These are phyloP conservation scores for Triticum timopheevii DNA, from an alignment of 176 grass and related monocot genomes.

Conservation along the genomic window DNA sequence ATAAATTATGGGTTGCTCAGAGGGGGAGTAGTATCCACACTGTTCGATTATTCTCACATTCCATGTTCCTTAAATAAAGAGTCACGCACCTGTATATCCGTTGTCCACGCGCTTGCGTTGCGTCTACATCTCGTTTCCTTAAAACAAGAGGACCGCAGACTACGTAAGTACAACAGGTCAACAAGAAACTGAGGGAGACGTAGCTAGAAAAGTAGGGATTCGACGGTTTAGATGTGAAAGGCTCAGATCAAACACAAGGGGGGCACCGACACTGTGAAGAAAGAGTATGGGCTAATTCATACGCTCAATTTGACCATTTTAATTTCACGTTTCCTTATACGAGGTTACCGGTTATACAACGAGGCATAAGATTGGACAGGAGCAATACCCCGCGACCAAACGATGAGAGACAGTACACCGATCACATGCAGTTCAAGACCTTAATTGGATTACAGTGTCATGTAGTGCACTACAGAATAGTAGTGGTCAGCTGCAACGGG, in stretches of 20 bases:
- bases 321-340: neutral
- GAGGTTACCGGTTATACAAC: no score
- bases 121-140: neutral
- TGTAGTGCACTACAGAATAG: neutral
- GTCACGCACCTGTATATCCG: neutral
- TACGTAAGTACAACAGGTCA: neutral
- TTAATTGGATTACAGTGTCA: neutral
- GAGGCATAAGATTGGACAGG: neutral
- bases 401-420: neutral
- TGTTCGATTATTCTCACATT: neutral
- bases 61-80: neutral
- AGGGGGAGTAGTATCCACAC: no score
- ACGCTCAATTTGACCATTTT: neutral
- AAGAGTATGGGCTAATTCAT: no score
- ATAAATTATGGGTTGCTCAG: neutral
- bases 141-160: neutral
- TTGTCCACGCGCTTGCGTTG: neutral
- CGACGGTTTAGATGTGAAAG: neutral
- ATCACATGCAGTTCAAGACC: neutral
- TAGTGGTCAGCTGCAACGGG: neutral
- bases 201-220: neutral
- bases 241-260: neutral
- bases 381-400: neutral
- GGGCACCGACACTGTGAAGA: neutral
- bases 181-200: neutral